Conservation (phyloP, 192 early-diverging fungal species). For the Coemansia sp. region DNA sequence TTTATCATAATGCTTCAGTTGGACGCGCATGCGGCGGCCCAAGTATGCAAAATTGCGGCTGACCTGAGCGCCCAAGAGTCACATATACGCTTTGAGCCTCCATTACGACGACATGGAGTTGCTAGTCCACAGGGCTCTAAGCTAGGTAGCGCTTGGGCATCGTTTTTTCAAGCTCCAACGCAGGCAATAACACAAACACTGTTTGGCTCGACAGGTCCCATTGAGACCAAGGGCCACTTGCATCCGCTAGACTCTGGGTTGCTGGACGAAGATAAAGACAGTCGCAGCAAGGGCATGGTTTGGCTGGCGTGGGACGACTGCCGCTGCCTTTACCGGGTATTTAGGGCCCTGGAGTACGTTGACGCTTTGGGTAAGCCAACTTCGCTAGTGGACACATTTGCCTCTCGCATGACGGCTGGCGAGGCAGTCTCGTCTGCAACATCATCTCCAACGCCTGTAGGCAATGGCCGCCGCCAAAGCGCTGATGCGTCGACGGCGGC, state of each 20-base stretch:
- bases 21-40: constrained; percentile 26
- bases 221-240: constrained; percentile 5
- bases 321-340: constrained; percentile 30
- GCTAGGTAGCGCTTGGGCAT: constrained; percentile 26
- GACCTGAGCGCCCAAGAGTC: constrained; percentile 27
- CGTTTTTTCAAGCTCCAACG: constrained; percentile 32
- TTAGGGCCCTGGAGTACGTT: constrained; percentile 42
- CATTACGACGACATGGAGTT: constrained; percentile 3
- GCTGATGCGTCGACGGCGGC: neutral
- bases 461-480: constrained; percentile 3
- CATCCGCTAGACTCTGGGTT: constrained; percentile 20
- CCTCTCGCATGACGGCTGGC: constrained; percentile 37
- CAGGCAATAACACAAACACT: constrained; percentile 29
- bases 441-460: neutral
- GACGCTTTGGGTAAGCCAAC: constrained; percentile 40
- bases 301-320: constrained; percentile 54
- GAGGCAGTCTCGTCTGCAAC: constrained; percentile 12
- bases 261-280: constrained; percentile 1
- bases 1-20: constrained; percentile 7
- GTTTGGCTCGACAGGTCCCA: constrained; percentile 3
- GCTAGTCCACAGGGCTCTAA: constrained; percentile 1
- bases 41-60: constrained; percentile 37
- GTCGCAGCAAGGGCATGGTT: constrained; percentile 15
- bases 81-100: constrained; percentile 22
- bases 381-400: constrained; percentile 36